Evolutionary conservation across 345 rosid species (phyloP).

Genomic region (Carallia brachiata): DNA sequence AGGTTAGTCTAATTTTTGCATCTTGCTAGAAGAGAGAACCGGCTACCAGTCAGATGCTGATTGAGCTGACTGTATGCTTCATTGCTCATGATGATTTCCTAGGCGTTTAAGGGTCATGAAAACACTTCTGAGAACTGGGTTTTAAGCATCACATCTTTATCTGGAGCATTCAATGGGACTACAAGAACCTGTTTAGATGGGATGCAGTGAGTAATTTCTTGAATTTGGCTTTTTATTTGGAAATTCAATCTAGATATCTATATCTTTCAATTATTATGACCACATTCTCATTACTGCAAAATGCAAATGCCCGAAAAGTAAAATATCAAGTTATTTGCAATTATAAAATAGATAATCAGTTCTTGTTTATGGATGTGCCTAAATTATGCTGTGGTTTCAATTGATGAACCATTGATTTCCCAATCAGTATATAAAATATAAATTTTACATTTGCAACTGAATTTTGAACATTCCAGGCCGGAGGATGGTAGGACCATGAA

Average conservation of each 20-base stretch:
- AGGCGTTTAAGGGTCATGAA: constrained; percentile 80
- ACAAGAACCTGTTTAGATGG: constrained; percentile 95
- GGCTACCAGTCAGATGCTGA: not conserved
- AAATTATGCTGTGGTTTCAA: not conserved
- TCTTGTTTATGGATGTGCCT: not conserved
- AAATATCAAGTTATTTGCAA: too few species aligned
- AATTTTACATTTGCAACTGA: not conserved
- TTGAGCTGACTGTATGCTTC: constrained; percentile 11
- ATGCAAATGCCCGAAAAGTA: too few species aligned
- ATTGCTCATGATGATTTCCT: constrained; percentile 11
- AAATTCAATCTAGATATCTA: not conserved
- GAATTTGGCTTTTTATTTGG: constrained; percentile 3
- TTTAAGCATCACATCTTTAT: constrained; percentile 82
- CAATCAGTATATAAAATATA: not conserved
- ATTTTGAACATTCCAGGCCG: constrained; percentile 48
- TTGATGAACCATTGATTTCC: not conserved
- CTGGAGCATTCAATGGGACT: constrained; percentile 96
- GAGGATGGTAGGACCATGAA: constrained; percentile 77
- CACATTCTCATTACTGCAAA: too few species aligned
- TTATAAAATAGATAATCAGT: too few species aligned
- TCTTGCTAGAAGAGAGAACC: not conserved
- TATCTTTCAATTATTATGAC: not conserved
- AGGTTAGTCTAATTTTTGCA: constrained; percentile 45
- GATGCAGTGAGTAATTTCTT: constrained; percentile 59
- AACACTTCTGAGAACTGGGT: constrained; percentile 89